Percentiles rank a stretch among this genome's conserved stretches.
Conservation (phyloP, 805 yeast genomes). For the Lipomyces anomalus region DNA sequence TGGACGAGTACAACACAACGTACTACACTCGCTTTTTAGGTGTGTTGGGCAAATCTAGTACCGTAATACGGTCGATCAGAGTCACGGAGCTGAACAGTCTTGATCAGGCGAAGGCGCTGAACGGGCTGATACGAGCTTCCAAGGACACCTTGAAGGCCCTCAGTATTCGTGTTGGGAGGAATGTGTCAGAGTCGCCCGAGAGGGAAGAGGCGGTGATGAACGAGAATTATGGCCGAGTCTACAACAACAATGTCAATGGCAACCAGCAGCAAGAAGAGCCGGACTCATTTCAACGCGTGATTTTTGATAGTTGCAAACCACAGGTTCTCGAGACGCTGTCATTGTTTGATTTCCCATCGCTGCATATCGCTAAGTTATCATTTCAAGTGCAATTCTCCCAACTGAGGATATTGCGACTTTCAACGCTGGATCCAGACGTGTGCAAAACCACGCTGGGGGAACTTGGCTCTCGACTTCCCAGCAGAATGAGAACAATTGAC, state of each 20-base stretch:
- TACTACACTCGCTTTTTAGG: no score
- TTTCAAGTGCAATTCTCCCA: constrained; percentile 3
- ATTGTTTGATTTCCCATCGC: constrained; percentile 14
- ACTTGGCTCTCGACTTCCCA: no score
- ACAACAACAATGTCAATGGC: background rate
- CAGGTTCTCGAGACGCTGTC: constrained; percentile 10
- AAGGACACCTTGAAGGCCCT: constrained; percentile 4
- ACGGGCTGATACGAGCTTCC: constrained; percentile 5
- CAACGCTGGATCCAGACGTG: constrained; percentile 15
- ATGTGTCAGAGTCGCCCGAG: constrained; percentile 12
- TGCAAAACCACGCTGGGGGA: no score
- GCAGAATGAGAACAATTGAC: no score
- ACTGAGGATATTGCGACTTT: constrained; percentile 9
- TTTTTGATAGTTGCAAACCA: background rate
- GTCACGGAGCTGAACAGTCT: constrained; percentile 11
- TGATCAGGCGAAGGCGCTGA: constrained; percentile 14
- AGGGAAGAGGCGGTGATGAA: constrained; percentile 4
- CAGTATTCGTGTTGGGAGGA: constrained; percentile 17
- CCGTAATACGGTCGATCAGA: no score
- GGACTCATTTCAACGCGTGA: background rate
- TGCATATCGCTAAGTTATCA: constrained; percentile 8
- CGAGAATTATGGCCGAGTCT: constrained; percentile 3
- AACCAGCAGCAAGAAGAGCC: background rate
- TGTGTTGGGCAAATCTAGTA: no score
- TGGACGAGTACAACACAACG: no score